Evolutionary conservation across 2,329 filamentous ascomycete genomes (phyloP), one percentile per base, ranked within the genome.

Genomic region (Xylaria sp.): DNA sequence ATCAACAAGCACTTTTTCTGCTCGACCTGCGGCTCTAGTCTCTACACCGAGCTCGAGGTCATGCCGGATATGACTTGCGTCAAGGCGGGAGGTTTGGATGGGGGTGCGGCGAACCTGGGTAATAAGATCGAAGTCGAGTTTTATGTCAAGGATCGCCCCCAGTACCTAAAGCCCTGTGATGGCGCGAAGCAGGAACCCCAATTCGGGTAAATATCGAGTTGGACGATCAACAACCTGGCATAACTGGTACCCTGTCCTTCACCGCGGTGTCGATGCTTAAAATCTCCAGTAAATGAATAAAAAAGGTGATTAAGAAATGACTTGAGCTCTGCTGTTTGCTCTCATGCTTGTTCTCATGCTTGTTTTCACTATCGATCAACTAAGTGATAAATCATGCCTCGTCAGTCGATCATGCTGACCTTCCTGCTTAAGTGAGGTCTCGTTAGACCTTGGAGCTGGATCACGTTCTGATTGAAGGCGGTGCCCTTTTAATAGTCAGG

Each of bases 1-100:
- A 62, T 66, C 51, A 66, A 66, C 51, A 66, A 66, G 58, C 64
- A 66, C 58, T 66, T 66, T 28, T 66, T 66, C 58, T 66, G 64
- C 52, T 18, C 64, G 41, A 61, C 54, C 15, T 66, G 64, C 18
- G 58, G 64, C 52, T 66, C 64, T 10, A 62, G 64, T 31, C 58
- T 66, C 20, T 66, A 66, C n/a, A 66, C 64, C 15, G 64, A 66
- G n/a, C 64, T 66, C 25, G 64, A 66, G 23, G 57, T 66, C 20
- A 66, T 66, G 64, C 64, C 64, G 43, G 58, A 62, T 7, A 39
- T 66, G 41, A 66, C 64, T 33, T 66, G 58, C 52, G 52, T 66
- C 15, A 66, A 66, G n/a, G 58, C 64, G n/a, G 64, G 64, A 1
- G 58, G 51, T 0, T 46, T 66, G 51, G 64, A 66, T 58, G 52